Conservation (phyloP, 257 asterid genomes). For the Paraleonurus japonicus region DNA sequence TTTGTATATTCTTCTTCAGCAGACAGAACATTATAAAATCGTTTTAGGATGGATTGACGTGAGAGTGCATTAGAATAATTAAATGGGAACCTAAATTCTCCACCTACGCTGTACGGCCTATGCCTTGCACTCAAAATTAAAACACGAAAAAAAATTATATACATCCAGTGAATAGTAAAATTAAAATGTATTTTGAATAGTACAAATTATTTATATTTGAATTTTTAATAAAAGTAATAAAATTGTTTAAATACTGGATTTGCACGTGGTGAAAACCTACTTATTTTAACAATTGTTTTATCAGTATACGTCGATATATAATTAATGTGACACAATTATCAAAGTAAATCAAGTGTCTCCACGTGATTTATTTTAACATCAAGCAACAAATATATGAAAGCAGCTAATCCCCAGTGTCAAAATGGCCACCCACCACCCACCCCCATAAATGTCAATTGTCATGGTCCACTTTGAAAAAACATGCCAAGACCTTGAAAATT, state of each 20-base stretch:
- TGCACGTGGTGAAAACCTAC: too few relatives aligned
- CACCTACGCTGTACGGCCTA: not conserved
- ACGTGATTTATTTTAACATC: not conserved
- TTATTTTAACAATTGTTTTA: too few relatives aligned
- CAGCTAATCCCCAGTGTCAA: not conserved
- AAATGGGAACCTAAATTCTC: not conserved
- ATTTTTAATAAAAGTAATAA: too few relatives aligned
- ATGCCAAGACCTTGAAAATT: not conserved
- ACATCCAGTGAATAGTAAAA: too few relatives aligned
- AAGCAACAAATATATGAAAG: conserved; percentile 18
- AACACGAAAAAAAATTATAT: too few relatives aligned
- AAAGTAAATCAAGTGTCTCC: too few relatives aligned
- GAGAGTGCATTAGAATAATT: not conserved
- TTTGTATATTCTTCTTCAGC: not conserved
- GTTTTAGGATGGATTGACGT: not conserved
- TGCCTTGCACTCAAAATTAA: not conserved
- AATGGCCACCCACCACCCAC: conserved; percentile 13
- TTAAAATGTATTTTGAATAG: too few relatives aligned
- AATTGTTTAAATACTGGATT: too few relatives aligned
- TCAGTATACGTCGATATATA: too few relatives aligned
- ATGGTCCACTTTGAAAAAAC: conserved; percentile 18
- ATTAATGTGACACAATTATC: too few relatives aligned
- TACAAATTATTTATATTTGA: too few relatives aligned
- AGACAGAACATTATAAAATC: not conserved
- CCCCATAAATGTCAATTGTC: not conserved